Base-by-base conservation (phyloP, 495 filamentous ascomycete genomes). In the Rostrohypoxylon terebratum region DNA sequence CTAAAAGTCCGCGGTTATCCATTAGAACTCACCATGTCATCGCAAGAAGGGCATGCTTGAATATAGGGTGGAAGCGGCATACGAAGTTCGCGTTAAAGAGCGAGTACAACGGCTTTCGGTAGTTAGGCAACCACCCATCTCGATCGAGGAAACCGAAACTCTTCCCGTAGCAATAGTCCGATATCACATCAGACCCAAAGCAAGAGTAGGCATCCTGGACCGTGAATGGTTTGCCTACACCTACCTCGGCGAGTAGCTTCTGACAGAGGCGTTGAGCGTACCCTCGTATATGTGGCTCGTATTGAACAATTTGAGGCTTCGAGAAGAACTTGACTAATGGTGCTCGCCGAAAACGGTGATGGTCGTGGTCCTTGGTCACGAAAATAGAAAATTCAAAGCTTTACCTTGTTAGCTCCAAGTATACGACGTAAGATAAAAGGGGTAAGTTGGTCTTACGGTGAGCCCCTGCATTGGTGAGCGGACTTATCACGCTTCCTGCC, bases 291-390 rank as follows among this genome's bases (percentile, higher is more conserved):
- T 76, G 38, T 0, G 74, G 62, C 53, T 84, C 77, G 21, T 79
- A 63, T 33, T 61, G 40, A 21, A 66, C 18, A 66, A 84, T 68
- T 25, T 73, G 63, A 5, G 47, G 48, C 16, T 64, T 77, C 1
- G 80, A 80, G 69, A 86, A 86, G 75, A 82, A 84, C 13, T 79
- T 80, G 71, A 73, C 79, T 44, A 84, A 31, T 1, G 81, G 73
- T 10, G 72, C 68, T 4, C 84, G 77, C 13, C 82, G 71, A 20
- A 74, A 58, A 11, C 77, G 75, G 66, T 86, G 84, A 13, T 68
- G 47, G 13, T 82, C 76, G 58, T 84, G 81, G 21, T 71, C 48
- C 1, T 79, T 61, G 11, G 85, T 87, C 9, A 75, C 76, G 31
- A 86, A 81, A 7, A 77, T 76, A 0, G 81, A 80, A 9, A 20